Base-by-base conservation (phyloP, 371 early-diverging fungal species). In the Haplosporangium sp. region DNA sequence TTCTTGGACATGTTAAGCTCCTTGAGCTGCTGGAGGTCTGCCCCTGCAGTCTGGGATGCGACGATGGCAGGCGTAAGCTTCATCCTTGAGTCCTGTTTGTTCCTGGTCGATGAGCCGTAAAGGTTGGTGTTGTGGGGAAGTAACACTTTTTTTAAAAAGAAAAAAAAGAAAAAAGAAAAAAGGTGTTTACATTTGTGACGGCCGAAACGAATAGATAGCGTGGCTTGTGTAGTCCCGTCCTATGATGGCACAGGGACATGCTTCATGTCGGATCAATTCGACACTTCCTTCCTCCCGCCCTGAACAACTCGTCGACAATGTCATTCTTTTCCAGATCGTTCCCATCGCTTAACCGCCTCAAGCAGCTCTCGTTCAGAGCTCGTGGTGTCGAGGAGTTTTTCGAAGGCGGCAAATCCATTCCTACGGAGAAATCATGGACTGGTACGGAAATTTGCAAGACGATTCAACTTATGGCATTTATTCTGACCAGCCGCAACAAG, bases 381-480 rank as follows among this genome's bases (percentile, higher is more conserved):
- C 72, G 79, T 53, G 96, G 96, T 13, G 85, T 97, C 59, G 92
- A 92, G 59, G 96, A 97, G 82, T 97, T 96, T 76, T 97, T 96
- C 67, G 96, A 97, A 73, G 86, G 86, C 55, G 90, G 88, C 45
- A 83, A 86, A 76, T 76, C 90, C 40, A 82, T 94, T 58, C 94
- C 95, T 12, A 83, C 69, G 3, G 74, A 86, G 68, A 82, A 83
- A 70, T 81, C 75, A 46, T 85, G 83, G 84, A 92, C 94, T 54
- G 95, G 92, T 92, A 83, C 57, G 59, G 37, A 68, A 16, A 47
- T 51, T 36, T 18, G 45, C 43, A n/a, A n/a, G n/a, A n/a, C n/a
- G n/a, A n/a, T n/a, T n/a, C n/a, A n/a, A n/a, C n/a, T n/a, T n/a
- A n/a, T n/a, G n/a, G n/a, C n/a, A n/a, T n/a, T n/a, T n/a, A n/a